Conservation (phyloP, 2,329 filamentous ascomycete species). For the Curvularia hawaiiensis region DNA sequence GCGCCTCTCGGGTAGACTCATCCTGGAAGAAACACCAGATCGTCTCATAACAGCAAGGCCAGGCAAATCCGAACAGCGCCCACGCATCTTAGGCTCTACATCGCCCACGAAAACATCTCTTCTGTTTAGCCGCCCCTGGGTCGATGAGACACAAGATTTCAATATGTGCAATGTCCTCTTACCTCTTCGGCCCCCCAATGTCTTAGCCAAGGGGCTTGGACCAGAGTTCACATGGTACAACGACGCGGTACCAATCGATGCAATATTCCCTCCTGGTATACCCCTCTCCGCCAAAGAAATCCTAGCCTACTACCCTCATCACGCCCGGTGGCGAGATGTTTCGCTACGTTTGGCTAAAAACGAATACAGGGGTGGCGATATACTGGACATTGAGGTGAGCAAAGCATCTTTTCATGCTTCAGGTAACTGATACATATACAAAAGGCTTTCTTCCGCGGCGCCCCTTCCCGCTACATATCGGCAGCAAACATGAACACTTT, state of each 20-base stretch:
- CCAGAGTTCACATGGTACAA: slow-evolving; percentile 26
- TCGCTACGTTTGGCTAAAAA: slow-evolving; percentile 33
- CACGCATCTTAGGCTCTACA: slow-evolving; percentile 1
- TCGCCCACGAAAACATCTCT: slow-evolving; percentile 3
- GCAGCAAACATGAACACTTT: slow-evolving; percentile 17
- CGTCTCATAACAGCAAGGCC: background rate
- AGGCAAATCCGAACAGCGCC: background rate
- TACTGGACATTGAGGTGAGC: slow-evolving; percentile 29
- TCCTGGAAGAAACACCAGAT: slow-evolving; percentile 1
- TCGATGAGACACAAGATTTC: slow-evolving; percentile 28
- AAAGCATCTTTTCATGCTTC: background rate
- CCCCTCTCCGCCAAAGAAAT: slow-evolving; percentile 35
- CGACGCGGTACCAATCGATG: slow-evolving; percentile 24
- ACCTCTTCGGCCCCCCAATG: background rate
- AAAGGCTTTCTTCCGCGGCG: slow-evolving; percentile 27
- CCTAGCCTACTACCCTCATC: slow-evolving; percentile 36
- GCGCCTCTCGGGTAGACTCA: slow-evolving; percentile 17
- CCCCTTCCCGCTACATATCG: slow-evolving; percentile 8
- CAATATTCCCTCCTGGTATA: slow-evolving; percentile 34
- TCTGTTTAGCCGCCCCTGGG: slow-evolving; percentile 13
- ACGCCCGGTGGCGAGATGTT: slow-evolving; percentile 29
- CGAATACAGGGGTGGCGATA: slow-evolving; percentile 25
- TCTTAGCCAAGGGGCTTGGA: background rate
- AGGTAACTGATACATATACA: background rate
- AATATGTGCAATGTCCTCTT: slow-evolving; percentile 15